Evolutionary conservation across 352 stramenopile genomes (phyloP).

Genomic region (Pythium rhizo-oryzae): DNA sequence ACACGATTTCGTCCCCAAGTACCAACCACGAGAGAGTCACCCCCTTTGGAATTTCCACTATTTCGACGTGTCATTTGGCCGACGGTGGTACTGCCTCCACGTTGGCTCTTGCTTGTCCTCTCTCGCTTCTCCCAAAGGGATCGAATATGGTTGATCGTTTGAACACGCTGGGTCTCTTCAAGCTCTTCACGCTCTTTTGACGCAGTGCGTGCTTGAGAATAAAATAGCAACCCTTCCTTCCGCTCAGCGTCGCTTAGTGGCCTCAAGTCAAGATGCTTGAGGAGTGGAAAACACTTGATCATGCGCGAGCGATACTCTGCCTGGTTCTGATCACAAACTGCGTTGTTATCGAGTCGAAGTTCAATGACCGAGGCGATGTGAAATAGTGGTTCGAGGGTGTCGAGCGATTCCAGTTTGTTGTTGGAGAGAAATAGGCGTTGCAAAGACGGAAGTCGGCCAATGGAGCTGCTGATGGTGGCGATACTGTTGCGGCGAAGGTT

Average conservation of each 20-base stretch:
- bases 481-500: constrained; percentile 90
- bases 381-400: constrained; percentile 76
- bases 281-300: constrained; percentile 67
- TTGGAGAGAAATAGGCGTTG: constrained; percentile 92
- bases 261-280: constrained; percentile 88
- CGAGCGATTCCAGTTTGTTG: constrained; percentile 81
- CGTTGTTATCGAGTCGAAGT: constrained; percentile 88
- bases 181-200: constrained; percentile 52
- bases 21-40: neutral
- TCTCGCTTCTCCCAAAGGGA: constrained; percentile 46
- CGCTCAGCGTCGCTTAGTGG: constrained; percentile 77
- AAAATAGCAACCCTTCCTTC: constrained; percentile 44
- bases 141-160: constrained; percentile 50
- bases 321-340: constrained; percentile 48
- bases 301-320: constrained; percentile 68
- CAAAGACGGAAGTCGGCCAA: constrained; percentile 76
- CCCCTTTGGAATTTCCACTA: neutral
- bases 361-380: constrained; percentile 77
- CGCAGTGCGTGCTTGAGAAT: constrained; percentile 32
- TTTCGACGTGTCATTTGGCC: neutral
- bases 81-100: neutral
- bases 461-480: constrained; percentile 38
- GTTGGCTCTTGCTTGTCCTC: neutral
- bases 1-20: constrained; percentile 3
- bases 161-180: constrained; percentile 45